Evolutionary conservation across 192 early-diverging fungal species (phyloP).

Genomic region (Linnemannia elongata): DNA sequence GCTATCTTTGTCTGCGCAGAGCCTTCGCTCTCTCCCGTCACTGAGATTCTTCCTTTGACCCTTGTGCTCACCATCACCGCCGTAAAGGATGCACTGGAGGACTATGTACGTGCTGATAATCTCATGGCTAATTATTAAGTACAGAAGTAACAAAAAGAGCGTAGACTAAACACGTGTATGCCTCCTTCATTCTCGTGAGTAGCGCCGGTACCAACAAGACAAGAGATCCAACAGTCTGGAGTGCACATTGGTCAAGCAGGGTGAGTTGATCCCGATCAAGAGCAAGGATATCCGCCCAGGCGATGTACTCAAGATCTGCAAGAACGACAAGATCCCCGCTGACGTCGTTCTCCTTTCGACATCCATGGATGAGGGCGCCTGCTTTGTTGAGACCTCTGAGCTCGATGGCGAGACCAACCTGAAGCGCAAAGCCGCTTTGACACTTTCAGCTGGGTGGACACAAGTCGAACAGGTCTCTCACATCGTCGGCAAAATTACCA

Average conservation of each 20-base stretch:
- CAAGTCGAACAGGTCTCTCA: conserved; percentile 73
- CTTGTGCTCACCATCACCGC: conserved; percentile 89
- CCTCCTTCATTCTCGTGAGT: conserved; percentile 1
- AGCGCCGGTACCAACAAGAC: conserved; percentile 52
- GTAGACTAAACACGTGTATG: conserved; percentile 57
- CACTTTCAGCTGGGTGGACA: conserved; percentile 81
- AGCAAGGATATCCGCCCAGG: conserved; percentile 88
- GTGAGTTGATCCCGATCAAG: conserved; percentile 65
- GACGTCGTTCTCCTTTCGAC: conserved; percentile 90
- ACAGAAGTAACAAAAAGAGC: conserved; percentile 53
- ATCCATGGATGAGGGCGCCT: conserved; percentile 93
- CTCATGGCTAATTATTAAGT: conserved; percentile 13
- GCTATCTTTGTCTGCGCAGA: conserved; percentile 55
- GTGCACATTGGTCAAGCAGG: conserved; percentile 35
- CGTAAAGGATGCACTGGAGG: conserved; percentile 92
- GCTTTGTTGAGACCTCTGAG: conserved; percentile 97
- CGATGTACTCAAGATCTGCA: conserved; percentile 91
- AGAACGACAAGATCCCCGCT: conserved; percentile 89
- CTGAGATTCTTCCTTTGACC: conserved; percentile 67
- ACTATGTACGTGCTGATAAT: conserved; percentile 62
- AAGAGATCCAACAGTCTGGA: conserved; percentile 43
- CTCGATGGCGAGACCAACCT: conserved; percentile 97
- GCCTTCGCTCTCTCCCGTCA: conserved; percentile 49
- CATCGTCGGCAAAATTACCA: conserved; percentile 81
- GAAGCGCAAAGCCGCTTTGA: conserved; percentile 91